Conservation (phyloP, 2,329 filamentous ascomycete genomes). For the Microcyclosporella mali region DNA sequence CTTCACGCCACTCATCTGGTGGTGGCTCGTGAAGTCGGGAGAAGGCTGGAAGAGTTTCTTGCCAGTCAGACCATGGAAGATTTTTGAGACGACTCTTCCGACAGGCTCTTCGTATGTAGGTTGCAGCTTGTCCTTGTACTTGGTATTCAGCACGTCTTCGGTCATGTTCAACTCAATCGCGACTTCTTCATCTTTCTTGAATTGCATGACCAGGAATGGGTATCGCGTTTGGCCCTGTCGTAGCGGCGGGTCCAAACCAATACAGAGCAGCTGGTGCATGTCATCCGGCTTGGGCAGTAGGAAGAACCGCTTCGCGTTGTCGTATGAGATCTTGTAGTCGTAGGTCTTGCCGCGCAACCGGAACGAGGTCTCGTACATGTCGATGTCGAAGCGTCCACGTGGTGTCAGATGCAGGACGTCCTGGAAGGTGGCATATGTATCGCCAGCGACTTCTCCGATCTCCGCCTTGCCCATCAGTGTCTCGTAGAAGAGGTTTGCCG, state of each 20-base stretch:
- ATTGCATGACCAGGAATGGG: slow-evolving; percentile 97
- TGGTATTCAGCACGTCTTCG: slow-evolving; percentile 73
- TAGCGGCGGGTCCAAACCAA: slow-evolving; percentile 89
- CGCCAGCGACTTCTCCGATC: slow-evolving; percentile 97
- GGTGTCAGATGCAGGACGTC: slow-evolving; percentile 96
- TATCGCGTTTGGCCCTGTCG: slow-evolving; percentile 97
- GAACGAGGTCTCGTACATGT: slow-evolving; percentile 98
- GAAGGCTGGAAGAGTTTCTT: slow-evolving; percentile 94
- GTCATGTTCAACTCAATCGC: slow-evolving; percentile 95
- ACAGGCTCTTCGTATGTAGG: slow-evolving; percentile 89
- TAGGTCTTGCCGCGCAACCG: slow-evolving; percentile 97
- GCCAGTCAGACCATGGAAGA: slow-evolving; percentile 88
- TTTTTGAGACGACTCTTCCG: slow-evolving; percentile 86
- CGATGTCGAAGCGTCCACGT: slow-evolving; percentile 97
- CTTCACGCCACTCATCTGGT: slow-evolving; percentile 91
- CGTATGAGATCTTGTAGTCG: slow-evolving; percentile 99
- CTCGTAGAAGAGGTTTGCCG: slow-evolving; percentile 95
- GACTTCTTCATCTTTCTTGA: slow-evolving; percentile 96
- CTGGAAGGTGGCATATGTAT: slow-evolving; percentile 94
- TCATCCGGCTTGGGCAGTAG: slow-evolving; percentile 98
- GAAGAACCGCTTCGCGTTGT: slow-evolving; percentile 98
- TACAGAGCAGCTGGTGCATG: slow-evolving; percentile 86
- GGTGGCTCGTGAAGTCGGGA: slow-evolving; percentile 90
- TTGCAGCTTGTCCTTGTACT: slow-evolving; percentile 85
- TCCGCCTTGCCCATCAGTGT: slow-evolving; percentile 97